Conservation (phyloP, 2,329 filamentous ascomycete genomes). For the Xylariaceae sp. region DNA sequence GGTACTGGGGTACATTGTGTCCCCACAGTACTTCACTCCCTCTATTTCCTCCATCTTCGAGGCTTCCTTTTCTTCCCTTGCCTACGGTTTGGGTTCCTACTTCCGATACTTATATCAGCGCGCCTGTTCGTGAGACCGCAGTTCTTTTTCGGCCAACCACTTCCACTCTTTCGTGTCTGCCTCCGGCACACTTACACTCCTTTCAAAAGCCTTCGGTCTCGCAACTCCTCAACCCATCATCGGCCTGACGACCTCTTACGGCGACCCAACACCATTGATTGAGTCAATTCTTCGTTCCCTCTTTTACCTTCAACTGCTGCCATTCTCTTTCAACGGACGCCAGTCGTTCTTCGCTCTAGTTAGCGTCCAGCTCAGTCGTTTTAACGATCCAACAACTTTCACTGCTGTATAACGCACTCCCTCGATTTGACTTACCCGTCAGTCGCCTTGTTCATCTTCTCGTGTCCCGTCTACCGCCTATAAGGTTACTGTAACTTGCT, state of each 20-base stretch:
- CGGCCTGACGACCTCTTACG: constrained; percentile 27
- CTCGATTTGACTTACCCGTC: constrained; percentile 22
- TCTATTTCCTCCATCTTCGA: constrained; percentile 21
- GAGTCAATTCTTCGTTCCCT: constrained; percentile 36
- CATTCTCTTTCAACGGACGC: constrained; percentile 39
- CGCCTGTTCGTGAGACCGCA: constrained; percentile 37
- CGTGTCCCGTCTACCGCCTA: constrained; percentile 24
- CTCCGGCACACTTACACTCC: constrained; percentile 41
- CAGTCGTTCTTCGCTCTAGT: constrained; percentile 41
- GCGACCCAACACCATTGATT: constrained; percentile 33
- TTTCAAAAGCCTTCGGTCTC: constrained; percentile 35
- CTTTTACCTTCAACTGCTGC: constrained; percentile 31
- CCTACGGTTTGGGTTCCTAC: constrained; percentile 29
- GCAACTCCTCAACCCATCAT: constrained; percentile 12
- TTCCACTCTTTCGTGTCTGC: constrained; percentile 39
- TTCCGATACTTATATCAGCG: constrained; percentile 34
- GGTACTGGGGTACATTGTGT: constrained; percentile 17
- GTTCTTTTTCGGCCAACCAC: constrained; percentile 35
- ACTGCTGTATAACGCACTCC: constrained; percentile 34
- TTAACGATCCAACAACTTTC: constrained; percentile 32
- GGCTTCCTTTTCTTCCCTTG: constrained; percentile 25
- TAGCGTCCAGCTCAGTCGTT: constrained; percentile 33
- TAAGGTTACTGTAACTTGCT: constrained; percentile 17
- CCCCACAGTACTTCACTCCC: constrained; percentile 25
- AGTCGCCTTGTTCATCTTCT: constrained; percentile 15